These are phyloP conservation scores for Purpureocillium takamizusanense DNA, from an alignment of 2,329 filamentous ascomycete genomes.

Conservation along the genomic window DNA sequence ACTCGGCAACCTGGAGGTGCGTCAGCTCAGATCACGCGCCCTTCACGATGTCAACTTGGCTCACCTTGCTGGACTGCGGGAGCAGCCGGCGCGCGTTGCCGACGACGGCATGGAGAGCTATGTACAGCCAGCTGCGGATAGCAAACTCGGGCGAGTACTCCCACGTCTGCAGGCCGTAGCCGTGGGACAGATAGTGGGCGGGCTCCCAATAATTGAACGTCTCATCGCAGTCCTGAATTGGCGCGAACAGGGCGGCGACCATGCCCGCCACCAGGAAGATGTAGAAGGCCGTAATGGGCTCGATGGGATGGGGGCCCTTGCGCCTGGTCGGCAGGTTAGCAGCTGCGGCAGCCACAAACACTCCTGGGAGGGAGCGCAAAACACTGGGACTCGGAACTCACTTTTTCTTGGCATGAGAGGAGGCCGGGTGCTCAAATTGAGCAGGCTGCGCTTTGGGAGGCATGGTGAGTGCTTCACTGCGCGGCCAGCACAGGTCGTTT, in stretches of 20 bases:
- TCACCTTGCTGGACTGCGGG: conserved; percentile 51
- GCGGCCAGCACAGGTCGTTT: conserved; percentile 3
- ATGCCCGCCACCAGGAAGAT: conserved; percentile 66
- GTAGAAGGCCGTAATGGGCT: conserved; percentile 71
- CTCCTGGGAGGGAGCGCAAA: too few relatives aligned
- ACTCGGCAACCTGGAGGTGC: conserved; percentile 54
- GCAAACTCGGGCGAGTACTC: conserved; percentile 94
- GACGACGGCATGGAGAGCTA: conserved; percentile 66
- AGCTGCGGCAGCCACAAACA: too few relatives aligned
- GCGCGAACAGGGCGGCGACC: conserved; percentile 70
- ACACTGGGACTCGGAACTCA: too few relatives aligned
- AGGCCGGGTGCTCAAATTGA: conserved; percentile 38
- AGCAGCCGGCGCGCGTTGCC: conserved; percentile 58
- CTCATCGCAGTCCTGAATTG: conserved; percentile 97
- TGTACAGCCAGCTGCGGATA: conserved; percentile 91
- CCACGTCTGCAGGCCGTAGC: conserved; percentile 94
- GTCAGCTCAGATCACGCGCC: background rate
- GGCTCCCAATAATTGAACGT: conserved; percentile 99
- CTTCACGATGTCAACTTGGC: background rate
- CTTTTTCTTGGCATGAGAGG: conserved; percentile 44
- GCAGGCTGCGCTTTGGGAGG: conserved; percentile 19
- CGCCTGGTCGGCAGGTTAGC: conserved; percentile 27
- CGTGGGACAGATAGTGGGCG: conserved; percentile 85
- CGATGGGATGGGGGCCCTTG: conserved; percentile 52
- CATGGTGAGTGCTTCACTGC: conserved; percentile 21